Percentiles rank a stretch among this genome's conserved stretches.
phyloP scores from a whole-genome alignment of 1,284 basidiomycete species.

The Apiotrichum gamsii region DNA sequence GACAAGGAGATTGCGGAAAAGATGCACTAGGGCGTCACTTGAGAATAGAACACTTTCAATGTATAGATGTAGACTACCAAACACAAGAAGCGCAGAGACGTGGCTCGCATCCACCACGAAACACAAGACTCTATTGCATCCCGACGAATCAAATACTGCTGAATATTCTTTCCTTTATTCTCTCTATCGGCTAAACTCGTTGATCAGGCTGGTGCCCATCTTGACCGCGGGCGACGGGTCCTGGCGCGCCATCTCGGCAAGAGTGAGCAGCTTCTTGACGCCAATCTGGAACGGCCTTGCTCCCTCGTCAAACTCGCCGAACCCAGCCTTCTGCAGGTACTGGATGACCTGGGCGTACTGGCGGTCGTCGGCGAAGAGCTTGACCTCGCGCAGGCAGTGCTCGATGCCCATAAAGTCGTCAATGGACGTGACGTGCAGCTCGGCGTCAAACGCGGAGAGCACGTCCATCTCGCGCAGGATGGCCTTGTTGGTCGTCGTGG shows the following conservation, averaged over 20 bases:
- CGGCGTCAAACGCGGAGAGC: conserved; percentile 79
- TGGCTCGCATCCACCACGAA: too few species aligned
- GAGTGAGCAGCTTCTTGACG: conserved; percentile 86
- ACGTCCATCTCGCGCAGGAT: conserved; percentile 89
- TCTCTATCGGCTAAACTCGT: background rate
- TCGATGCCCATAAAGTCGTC: conserved; percentile 66
- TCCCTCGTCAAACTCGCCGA: conserved; percentile 54
- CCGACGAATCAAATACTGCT: background rate
- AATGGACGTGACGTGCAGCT: conserved; percentile 80
- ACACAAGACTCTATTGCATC: too few species aligned
- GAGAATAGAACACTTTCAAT: too few species aligned
- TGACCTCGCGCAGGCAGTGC: conserved; percentile 72
- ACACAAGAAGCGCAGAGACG: too few species aligned
- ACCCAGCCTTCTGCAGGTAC: conserved; percentile 70
- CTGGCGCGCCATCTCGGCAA: conserved; percentile 94
- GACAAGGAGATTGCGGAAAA: conserved; percentile 40
- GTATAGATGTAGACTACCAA: too few species aligned
- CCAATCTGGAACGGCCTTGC: conserved; percentile 64
- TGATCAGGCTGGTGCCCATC: conserved; percentile 58
- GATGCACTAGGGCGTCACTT: conserved; percentile 12
- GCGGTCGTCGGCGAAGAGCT: conserved; percentile 68
- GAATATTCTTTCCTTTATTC: background rate
- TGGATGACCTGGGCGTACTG: conserved; percentile 51
- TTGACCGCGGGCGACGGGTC: conserved; percentile 75
- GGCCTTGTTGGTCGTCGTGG: conserved; percentile 81